Conservation (phyloP, 441 rosid genomes). For the Gossypium lobatum region DNA sequence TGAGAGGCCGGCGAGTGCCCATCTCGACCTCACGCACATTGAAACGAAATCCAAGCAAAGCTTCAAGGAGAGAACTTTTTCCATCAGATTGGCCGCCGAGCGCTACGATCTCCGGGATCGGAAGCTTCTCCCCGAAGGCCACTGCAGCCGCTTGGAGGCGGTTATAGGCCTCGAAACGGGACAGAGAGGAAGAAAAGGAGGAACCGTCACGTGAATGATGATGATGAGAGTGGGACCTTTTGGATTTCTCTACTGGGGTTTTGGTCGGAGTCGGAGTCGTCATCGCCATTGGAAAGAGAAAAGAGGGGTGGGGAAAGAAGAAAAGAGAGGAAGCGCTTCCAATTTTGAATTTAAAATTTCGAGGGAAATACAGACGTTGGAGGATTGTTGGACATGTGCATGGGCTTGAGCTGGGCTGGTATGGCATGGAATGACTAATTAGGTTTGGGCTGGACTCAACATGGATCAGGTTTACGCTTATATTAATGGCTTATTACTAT, state of each 20-base stretch:
- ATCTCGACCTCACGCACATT: conserved; percentile 93
- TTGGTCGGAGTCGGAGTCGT: conserved; percentile 64
- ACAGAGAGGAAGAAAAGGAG: conserved; percentile 11
- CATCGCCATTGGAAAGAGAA: conserved; percentile 30
- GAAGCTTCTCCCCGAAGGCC: conserved; percentile 89
- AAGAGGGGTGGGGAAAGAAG: conserved; percentile 1
- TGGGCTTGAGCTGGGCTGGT: not conserved
- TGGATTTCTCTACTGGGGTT: conserved; percentile 42
- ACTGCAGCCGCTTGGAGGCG: conserved; percentile 87
- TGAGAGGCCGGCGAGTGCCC: conserved; percentile 89
- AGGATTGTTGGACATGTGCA: not conserved
- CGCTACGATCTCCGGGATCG: conserved; percentile 88
- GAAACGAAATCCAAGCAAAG: conserved; percentile 82
- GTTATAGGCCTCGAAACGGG: conserved; percentile 86
- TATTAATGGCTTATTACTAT: not conserved
- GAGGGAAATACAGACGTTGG: conserved; percentile 6
- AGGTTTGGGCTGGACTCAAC: not conserved
- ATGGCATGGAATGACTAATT: no score
- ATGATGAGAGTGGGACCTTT: conserved; percentile 20
- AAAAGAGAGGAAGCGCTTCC: not conserved
- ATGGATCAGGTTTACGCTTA: not conserved
- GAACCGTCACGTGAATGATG: not conserved
- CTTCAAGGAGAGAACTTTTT: conserved; percentile 89
- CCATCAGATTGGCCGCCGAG: conserved; percentile 93
- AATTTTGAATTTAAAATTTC: conserved; percentile 24